Percentiles rank a stretch among this genome's conserved stretches.
Conservation (phyloP, 2,329 filamentous ascomycete species). For the Simplicillium aogashimaense region DNA sequence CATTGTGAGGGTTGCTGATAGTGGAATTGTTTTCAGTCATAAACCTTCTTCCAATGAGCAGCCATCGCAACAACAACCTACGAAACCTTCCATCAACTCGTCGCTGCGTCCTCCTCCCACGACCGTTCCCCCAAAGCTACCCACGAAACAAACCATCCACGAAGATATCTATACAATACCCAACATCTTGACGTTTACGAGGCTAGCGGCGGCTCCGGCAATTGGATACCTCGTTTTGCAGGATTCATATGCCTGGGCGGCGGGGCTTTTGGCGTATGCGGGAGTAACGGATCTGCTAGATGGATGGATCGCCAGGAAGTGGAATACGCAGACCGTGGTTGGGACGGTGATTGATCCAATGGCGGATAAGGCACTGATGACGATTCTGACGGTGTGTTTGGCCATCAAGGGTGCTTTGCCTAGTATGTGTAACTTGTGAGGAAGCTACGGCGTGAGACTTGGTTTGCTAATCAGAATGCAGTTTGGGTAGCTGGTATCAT, state of each 20-base stretch:
- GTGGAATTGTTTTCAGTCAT: too few species aligned
- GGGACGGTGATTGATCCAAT: conserved; percentile 93
- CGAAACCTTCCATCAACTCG: too few species aligned
- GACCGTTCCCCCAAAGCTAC: neutral
- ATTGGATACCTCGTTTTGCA: conserved; percentile 85
- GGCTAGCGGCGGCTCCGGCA: conserved; percentile 71
- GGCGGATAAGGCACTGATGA: conserved; percentile 96
- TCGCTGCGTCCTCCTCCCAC: neutral
- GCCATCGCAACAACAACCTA: too few species aligned
- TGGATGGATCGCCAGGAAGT: conserved; percentile 83
- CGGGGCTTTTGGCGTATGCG: conserved; percentile 85
- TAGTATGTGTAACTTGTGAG: conserved; percentile 32
- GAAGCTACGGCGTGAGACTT: neutral
- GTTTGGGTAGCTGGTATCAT: conserved; percentile 87
- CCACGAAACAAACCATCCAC: conserved; percentile 27
- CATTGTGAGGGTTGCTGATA: too few species aligned
- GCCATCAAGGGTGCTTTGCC: conserved; percentile 76
- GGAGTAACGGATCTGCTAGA: conserved; percentile 87
- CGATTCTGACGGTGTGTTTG: conserved; percentile 75
- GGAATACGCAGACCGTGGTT: conserved; percentile 84
- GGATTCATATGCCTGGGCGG: conserved; percentile 67
- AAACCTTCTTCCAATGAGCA: too few species aligned
- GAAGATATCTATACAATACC: conserved; percentile 98
- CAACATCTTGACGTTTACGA: conserved; percentile 82
- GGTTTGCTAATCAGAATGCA: conserved; percentile 18